Evolutionary conservation across 306 rosid species (phyloP).

Genomic region (Hylodesmum podocarpum): DNA sequence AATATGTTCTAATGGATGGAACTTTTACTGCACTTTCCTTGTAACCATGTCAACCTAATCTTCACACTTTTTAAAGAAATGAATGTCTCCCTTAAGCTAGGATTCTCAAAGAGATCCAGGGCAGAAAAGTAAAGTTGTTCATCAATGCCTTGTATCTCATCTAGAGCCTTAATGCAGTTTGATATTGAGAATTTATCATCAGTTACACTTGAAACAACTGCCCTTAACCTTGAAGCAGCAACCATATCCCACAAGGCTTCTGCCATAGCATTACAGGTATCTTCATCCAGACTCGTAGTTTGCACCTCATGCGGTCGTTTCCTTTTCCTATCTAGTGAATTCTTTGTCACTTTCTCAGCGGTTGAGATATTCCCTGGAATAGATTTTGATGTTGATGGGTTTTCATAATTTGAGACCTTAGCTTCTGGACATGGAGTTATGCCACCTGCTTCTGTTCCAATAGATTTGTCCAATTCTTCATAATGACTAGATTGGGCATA

Average conservation of each 20-base stretch:
- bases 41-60: constrained; percentile 64
- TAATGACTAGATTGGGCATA: constrained; percentile 89
- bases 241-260: constrained; percentile 68
- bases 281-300: constrained; percentile 51
- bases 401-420: constrained; percentile 40
- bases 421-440: constrained; percentile 46
- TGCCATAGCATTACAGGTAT: constrained; percentile 55
- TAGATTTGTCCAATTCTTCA: constrained; percentile 61
- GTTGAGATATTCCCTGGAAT: constrained; percentile 37
- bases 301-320: constrained; percentile 59
- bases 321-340: constrained; percentile 52
- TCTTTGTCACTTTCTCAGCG: constrained; percentile 48
- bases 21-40: constrained; percentile 57
- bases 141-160: constrained; percentile 65
- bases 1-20: constrained; percentile 30
- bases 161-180: constrained; percentile 72
- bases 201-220: constrained; percentile 29
- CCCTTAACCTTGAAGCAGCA: constrained; percentile 57
- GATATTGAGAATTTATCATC: constrained; percentile 68
- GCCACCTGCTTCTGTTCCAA: constrained; percentile 35
- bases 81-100: constrained; percentile 71
- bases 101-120: constrained; percentile 72
- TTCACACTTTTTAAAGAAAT: constrained; percentile 57
- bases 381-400: constrained; percentile 38
- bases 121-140: constrained; percentile 63